Conservation (phyloP, 768 basidiomycete species). For the Chiua virens region DNA sequence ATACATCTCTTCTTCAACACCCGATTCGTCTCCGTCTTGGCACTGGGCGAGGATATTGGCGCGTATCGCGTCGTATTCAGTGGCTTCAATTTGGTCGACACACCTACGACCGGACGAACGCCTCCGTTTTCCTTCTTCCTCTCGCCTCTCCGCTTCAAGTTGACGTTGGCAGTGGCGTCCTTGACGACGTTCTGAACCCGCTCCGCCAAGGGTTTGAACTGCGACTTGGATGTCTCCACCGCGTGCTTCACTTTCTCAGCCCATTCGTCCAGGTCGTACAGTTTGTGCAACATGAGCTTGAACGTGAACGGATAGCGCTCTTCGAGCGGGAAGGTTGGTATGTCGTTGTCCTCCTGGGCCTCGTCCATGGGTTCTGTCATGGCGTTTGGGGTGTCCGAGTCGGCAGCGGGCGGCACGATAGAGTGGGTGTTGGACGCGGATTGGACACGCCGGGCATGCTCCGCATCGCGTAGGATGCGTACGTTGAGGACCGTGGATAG, state of each 20-base stretch:
- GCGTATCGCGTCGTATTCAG: background rate
- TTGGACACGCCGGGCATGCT: background rate
- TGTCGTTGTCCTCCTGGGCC: slow-evolving; percentile 27
- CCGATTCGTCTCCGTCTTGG: slow-evolving; percentile 20
- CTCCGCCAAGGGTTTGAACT: slow-evolving; percentile 57
- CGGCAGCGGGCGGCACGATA: slow-evolving; percentile 11
- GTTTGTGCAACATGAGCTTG: slow-evolving; percentile 65
- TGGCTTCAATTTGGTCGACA: slow-evolving; percentile 16
- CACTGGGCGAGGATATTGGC: background rate
- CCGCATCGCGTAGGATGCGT: slow-evolving; percentile 32
- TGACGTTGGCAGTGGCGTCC: slow-evolving; percentile 11
- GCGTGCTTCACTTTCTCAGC: slow-evolving; percentile 52
- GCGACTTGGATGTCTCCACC: slow-evolving; percentile 51
- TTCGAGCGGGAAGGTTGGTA: slow-evolving; percentile 42
- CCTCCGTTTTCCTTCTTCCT: slow-evolving; percentile 19
- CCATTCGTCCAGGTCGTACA: slow-evolving; percentile 63
- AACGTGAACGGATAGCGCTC: slow-evolving; percentile 58
- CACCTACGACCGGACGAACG: slow-evolving; percentile 28
- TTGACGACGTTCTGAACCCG: slow-evolving; percentile 15
- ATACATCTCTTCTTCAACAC: slow-evolving; percentile 58
- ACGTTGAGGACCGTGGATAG: slow-evolving; percentile 35
- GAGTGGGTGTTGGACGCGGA: background rate
- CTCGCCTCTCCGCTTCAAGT: slow-evolving; percentile 12
- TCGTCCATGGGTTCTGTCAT: slow-evolving; percentile 13
- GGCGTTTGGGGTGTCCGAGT: background rate